A percentile compares a stretch with the other conserved stretches of the same genome.
phyloP scores from a whole-genome alignment of 345 rosid genomes.

The Gossypium longicalyx region DNA sequence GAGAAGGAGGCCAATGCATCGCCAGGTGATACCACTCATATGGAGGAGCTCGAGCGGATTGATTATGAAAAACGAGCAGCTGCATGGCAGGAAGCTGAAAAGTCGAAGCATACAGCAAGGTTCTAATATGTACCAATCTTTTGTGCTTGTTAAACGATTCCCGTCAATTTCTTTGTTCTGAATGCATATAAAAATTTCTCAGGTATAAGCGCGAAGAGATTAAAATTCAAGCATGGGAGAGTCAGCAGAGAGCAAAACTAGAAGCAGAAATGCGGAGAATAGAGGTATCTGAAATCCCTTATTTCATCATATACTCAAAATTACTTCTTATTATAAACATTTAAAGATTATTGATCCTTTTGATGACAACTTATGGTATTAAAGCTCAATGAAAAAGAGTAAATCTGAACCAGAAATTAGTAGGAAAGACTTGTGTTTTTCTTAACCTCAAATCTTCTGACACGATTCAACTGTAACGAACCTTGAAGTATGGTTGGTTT shows the following conservation, averaged over 20 bases:
- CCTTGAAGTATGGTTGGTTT: neutral
- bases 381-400: neutral
- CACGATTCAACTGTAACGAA: neutral
- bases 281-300: slow-evolving; percentile 40
- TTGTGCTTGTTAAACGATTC: neutral
- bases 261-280: slow-evolving; percentile 65
- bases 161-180: slow-evolving; percentile 10
- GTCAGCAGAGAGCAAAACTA: slow-evolving; percentile 58
- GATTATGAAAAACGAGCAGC: slow-evolving; percentile 59
- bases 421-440: slow-evolving; percentile 3
- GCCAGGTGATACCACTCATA: slow-evolving; percentile 18
- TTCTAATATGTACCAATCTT: slow-evolving; percentile 5
- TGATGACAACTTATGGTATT: neutral
- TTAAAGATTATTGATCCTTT: neutral
- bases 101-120: slow-evolving; percentile 59
- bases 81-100: slow-evolving; percentile 76
- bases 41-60: slow-evolving; percentile 38
- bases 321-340: neutral
- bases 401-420: neutral
- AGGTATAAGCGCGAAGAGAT: slow-evolving; percentile 68
- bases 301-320: neutral
- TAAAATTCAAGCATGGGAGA: slow-evolving; percentile 79
- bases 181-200: slow-evolving; percentile 6
- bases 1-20: slow-evolving; percentile 44
- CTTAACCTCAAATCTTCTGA: neutral